Conservation (phyloP, 345 rosid genomes). For the Citrus maxima region DNA sequence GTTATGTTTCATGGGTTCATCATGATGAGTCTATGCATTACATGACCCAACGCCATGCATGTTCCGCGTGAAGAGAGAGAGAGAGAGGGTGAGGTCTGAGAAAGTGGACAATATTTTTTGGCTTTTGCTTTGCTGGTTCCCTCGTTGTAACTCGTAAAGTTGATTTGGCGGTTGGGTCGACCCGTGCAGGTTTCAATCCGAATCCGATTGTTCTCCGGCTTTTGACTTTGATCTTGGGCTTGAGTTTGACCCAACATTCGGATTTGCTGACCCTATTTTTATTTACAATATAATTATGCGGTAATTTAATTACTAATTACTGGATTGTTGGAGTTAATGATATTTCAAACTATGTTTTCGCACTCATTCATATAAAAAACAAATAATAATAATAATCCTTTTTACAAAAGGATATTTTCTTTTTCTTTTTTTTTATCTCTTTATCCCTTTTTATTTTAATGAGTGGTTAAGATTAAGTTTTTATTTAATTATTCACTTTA, state of each 20-base stretch:
- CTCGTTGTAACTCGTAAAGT: neutral
- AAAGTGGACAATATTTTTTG: neutral
- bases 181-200: neutral
- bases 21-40: neutral
- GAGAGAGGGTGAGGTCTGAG: neutral
- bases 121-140: neutral
- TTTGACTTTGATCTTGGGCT: neutral
- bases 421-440: too few relatives aligned
- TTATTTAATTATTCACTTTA: too few relatives aligned
- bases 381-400: too few relatives aligned
- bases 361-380: too few relatives aligned
- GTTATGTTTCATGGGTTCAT: too few relatives aligned
- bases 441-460: too few relatives aligned
- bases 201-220: neutral
- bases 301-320: too few relatives aligned
- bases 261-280: neutral
- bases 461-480: too few relatives aligned
- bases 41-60: neutral
- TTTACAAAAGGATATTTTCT: too few relatives aligned
- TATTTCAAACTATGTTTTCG: too few relatives aligned
- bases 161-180: neutral
- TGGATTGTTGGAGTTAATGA: too few relatives aligned
- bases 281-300: neutral
- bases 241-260: too few relatives aligned
- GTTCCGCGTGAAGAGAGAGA: slow-evolving; percentile 4